These are phyloP conservation scores for Echria macrotheca DNA, from an alignment of 495 filamentous ascomycete species.

Conservation along the genomic window DNA sequence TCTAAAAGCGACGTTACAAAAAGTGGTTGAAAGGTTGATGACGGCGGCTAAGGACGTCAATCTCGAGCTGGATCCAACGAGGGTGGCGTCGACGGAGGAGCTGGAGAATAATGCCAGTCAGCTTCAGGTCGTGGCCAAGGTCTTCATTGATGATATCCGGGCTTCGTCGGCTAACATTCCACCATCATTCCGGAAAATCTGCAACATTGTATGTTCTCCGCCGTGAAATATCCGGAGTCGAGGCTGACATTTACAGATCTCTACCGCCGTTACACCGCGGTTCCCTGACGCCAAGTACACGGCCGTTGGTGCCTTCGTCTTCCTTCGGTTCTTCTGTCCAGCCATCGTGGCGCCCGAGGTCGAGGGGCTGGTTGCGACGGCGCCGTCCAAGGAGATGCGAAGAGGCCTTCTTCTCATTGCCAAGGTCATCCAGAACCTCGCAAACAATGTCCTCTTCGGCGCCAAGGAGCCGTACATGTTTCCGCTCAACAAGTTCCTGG, in stretches of 20 bases:
- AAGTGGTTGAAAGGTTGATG: conserved; percentile 56
- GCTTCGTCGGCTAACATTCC: conserved; percentile 55
- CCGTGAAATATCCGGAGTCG: background rate
- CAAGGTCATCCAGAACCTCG: conserved; percentile 63
- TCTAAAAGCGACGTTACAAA: conserved; percentile 57
- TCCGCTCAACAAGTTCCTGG: conserved; percentile 59
- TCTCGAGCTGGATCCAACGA: conserved; percentile 58
- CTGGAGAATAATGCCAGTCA: conserved; percentile 55
- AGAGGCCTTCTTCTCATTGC: conserved; percentile 60
- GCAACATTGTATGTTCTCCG: conserved; percentile 46
- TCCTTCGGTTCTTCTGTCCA: conserved; percentile 64
- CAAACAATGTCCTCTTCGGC: conserved; percentile 66
- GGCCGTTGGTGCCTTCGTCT: conserved; percentile 64
- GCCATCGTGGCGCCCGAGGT: conserved; percentile 63
- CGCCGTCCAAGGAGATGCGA: conserved; percentile 61
- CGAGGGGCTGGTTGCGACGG: conserved; percentile 51
- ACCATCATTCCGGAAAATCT: conserved; percentile 57
- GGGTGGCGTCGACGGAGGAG: conserved; percentile 51
- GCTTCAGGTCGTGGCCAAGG: conserved; percentile 54
- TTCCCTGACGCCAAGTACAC: conserved; percentile 67
- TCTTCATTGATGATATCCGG: conserved; percentile 63
- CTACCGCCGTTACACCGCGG: conserved; percentile 48
- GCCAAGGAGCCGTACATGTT: conserved; percentile 66
- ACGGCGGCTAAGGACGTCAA: conserved; percentile 55
- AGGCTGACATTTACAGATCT: conserved; percentile 38